Evolutionary conservation across 2,329 filamentous ascomycete genomes (phyloP), one percentile per base, ranked within the genome.

Genomic region (Cephalotrichum gorgonifer): DNA sequence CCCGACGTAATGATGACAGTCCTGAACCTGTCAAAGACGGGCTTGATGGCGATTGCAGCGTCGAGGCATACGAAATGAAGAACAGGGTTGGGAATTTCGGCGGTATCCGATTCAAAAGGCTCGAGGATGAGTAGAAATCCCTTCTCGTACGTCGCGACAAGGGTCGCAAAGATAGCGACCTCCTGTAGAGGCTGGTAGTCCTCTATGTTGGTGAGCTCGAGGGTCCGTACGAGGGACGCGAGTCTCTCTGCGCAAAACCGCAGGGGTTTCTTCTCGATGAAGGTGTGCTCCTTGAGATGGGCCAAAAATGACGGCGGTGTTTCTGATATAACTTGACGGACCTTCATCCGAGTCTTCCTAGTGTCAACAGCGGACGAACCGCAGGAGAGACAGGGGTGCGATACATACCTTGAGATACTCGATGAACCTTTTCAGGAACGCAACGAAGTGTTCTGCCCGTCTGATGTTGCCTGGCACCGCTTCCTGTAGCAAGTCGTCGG

Each of bases 1-100:
- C 93, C 93, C 0, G 93, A 97, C 0, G 93, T 98, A 62, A 98
- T 97, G 61, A 98, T 95, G 55, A 98, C 93, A 1, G 93, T 97
- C 64, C 88, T 90, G 65, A 98, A 98, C 47, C 93, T 84, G 52
- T 98, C 91, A 60, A 98, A 96, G 5, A 98, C 91, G 0, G 93
- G 93, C 54, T 93, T 94, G 60, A 98, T 98, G 39, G 94, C 93
- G 55, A 98, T 98, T 1, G 94, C 93, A 4, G 93, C 93, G 65
- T 98, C 93, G 22, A 98, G 75, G 60, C 93, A 98, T 3, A 91
- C 93, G 62, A 98, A 95, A 63, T 98, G 94, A 12, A 98, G 74
- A n/a, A 97, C 83, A 0, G 93, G 93, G 55, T 98, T 98, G 0
- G 93, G 89, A 0, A 98, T 90, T 47, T 93, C 93, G 25, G 93